These are phyloP conservation scores for Plasmodium reichenowi DNA, from an alignment of 169 alveolate genomes.

Conservation along the genomic window DNA sequence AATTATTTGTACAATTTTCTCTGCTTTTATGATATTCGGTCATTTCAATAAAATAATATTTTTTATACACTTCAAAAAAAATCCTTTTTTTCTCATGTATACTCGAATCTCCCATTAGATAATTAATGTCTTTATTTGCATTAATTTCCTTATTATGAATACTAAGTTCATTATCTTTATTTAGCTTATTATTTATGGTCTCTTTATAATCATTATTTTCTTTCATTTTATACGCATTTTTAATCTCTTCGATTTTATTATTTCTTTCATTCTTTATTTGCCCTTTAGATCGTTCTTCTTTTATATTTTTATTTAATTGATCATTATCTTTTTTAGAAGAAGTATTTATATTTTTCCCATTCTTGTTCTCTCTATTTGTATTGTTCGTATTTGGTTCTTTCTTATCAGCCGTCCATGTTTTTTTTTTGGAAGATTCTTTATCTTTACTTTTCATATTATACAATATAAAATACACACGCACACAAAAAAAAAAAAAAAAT, in stretches of 20 bases:
- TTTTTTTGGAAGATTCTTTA: slow-evolving; percentile 7
- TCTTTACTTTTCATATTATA: not conserved
- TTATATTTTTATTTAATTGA: no score
- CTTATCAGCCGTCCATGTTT: slow-evolving; percentile 1
- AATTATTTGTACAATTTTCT: slow-evolving; percentile 64
- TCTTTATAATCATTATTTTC: not conserved
- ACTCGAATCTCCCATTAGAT: not conserved
- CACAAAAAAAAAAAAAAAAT: not conserved
- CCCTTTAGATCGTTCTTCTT: no score
- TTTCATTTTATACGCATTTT: not conserved
- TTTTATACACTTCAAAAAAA: slow-evolving; percentile 65
- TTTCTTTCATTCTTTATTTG: slow-evolving; percentile 3
- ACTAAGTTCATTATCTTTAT: not conserved
- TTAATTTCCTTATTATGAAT: not conserved
- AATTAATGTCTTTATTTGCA: not conserved
- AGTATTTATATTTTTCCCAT: not conserved
- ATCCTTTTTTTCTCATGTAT: slow-evolving; percentile 45
- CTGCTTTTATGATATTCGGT: slow-evolving; percentile 71
- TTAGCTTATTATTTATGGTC: not conserved
- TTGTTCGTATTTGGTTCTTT: slow-evolving; percentile 14
- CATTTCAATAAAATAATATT: slow-evolving; percentile 77
- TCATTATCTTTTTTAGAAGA: not conserved
- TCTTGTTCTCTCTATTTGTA: slow-evolving; percentile 2
- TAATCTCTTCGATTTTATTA: not conserved
- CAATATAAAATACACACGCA: not conserved